Percentiles rank a stretch among this genome's conserved stretches.
phyloP scores from a whole-genome alignment of 1,139 yeast genomes.

The Blastobotrys persicus region DNA sequence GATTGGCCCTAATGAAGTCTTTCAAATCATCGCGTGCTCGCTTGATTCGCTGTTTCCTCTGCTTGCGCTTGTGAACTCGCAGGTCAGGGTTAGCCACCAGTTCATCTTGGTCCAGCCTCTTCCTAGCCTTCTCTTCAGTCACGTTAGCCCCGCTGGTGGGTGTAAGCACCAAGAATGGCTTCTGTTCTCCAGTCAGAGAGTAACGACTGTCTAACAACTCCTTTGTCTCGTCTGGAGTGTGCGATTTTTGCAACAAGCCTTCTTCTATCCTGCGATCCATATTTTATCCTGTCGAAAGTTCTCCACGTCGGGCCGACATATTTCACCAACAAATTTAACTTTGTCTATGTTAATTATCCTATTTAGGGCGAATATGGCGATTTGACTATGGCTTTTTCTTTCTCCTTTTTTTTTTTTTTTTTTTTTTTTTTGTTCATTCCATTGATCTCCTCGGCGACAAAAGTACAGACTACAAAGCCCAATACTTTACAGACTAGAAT shows the following conservation, averaged over 20 bases:
- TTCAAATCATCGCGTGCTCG: conserved; percentile 13
- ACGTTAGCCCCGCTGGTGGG: conserved; percentile 42
- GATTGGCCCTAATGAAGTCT: conserved; percentile 11
- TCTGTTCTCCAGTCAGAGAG: conserved; percentile 55
- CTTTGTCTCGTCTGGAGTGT: conserved; percentile 43
- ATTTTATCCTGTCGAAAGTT: background rate
- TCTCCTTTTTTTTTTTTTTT: conserved; percentile 3
- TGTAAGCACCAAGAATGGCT: conserved; percentile 51
- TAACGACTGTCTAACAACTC: conserved; percentile 57
- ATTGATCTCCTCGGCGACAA: too few relatives aligned
- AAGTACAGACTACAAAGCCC: too few relatives aligned
- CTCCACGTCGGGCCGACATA: background rate
- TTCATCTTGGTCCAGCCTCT: conserved; percentile 13
- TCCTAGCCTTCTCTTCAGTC: conserved; percentile 6
- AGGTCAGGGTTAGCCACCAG: background rate
- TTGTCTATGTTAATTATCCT: too few relatives aligned
- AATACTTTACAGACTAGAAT: too few relatives aligned
- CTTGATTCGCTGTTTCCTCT: background rate
- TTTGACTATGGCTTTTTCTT: too few relatives aligned
- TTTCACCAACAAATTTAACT: too few relatives aligned
- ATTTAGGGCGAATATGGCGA: too few relatives aligned
- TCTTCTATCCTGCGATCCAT: conserved; percentile 43
- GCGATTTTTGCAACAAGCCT: conserved; percentile 51
- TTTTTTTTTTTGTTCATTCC: too few relatives aligned
- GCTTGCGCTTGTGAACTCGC: conserved; percentile 1